A percentile compares a stretch with the other conserved stretches of the same genome.
Conservation (phyloP, 1,139 yeast species). For the Hemisphaericaspora xylofermentans region DNA sequence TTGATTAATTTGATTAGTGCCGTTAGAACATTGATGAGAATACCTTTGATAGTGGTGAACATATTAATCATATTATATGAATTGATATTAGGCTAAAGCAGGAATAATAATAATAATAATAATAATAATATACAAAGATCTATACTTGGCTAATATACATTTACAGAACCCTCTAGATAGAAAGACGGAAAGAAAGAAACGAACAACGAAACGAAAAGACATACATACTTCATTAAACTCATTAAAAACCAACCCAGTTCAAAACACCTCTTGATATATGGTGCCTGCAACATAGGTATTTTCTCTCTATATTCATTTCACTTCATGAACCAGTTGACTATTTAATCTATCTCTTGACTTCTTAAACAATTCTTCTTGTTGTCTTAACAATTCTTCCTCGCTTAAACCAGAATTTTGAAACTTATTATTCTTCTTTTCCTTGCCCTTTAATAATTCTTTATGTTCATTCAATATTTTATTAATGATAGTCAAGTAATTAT, state of each 20-base stretch:
- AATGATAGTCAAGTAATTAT: slow-evolving; percentile 78
- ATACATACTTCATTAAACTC: slow-evolving; percentile 1
- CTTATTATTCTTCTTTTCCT: slow-evolving; percentile 89
- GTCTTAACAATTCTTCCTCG: slow-evolving; percentile 87
- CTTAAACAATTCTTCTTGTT: slow-evolving; percentile 91
- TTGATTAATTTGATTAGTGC: slow-evolving; percentile 46
- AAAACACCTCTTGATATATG: too few species aligned
- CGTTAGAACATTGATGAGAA: slow-evolving; percentile 45
- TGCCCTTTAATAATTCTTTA: slow-evolving; percentile 82
- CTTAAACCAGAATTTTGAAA: slow-evolving; percentile 89
- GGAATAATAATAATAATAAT: neutral
- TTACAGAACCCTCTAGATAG: neutral
- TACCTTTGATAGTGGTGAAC: slow-evolving; percentile 45
- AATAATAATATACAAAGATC: slow-evolving; percentile 2
- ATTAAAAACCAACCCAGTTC: neutral
- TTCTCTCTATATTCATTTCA: neutral
- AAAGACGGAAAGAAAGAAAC: neutral
- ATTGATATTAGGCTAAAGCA: slow-evolving; percentile 43
- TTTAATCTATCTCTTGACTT: slow-evolving; percentile 80
- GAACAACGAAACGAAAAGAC: neutral
- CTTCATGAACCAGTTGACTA: slow-evolving; percentile 15
- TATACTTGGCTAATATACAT: slow-evolving; percentile 1
- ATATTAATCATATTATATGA: slow-evolving; percentile 42
- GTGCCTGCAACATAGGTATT: too few species aligned
- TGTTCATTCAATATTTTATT: slow-evolving; percentile 82